Percentiles rank a stretch among this genome's conserved stretches.
phyloP scores from a whole-genome alignment of 805 yeast genomes.

The Pichia nanzhaoensis region DNA sequence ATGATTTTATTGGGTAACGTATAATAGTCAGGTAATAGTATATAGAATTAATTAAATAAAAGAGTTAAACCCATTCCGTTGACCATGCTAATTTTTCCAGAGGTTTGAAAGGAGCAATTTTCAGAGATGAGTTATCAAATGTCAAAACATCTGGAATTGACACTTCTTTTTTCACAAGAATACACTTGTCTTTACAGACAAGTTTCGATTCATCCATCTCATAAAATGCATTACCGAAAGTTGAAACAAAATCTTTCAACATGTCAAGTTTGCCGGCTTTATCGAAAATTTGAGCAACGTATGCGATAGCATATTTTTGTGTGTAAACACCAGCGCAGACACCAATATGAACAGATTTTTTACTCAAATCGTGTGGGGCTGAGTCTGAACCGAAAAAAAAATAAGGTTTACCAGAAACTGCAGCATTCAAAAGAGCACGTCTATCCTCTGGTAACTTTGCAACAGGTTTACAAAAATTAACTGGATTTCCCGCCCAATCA shows the following conservation, averaged over 20 bases:
- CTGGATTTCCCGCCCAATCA: conserved; percentile 94
- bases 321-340: conserved; percentile 99
- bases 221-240: conserved; percentile 69
- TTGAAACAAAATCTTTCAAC: conserved; percentile 68
- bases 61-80: conserved; percentile 54
- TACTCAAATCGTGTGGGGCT: conserved; percentile 89
- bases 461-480: conserved; percentile 95
- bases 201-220: conserved; percentile 41
- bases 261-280: conserved; percentile 53
- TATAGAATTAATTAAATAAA: neutral
- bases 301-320: conserved; percentile 74
- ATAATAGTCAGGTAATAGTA: conserved; percentile 14
- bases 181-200: conserved; percentile 41
- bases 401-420: conserved; percentile 84
- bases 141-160: conserved; percentile 55
- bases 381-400: conserved; percentile 97
- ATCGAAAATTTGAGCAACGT: conserved; percentile 83
- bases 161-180: conserved; percentile 47
- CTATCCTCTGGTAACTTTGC: conserved; percentile 88
- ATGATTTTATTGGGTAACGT: conserved; percentile 45
- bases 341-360: conserved; percentile 68
- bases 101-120: conserved; percentile 80
- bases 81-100: conserved; percentile 70
- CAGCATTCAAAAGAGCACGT: conserved; percentile 76
- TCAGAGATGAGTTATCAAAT: conserved; percentile 34